Conservation (phyloP, 2,329 filamentous ascomycete species). For the Nigrograna mackinnonii region DNA sequence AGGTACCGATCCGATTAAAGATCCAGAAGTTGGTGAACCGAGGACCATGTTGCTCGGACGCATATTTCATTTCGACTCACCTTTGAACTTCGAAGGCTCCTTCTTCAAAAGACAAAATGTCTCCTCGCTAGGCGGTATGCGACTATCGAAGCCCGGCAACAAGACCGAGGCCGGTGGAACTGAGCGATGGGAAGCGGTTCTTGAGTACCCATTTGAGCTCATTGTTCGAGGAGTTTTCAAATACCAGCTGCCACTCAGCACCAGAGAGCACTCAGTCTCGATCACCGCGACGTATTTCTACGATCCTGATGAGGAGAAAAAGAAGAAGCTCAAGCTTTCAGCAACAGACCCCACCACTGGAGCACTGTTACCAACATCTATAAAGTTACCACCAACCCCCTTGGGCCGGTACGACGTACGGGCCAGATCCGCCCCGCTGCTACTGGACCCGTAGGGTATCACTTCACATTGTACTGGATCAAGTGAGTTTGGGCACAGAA, state of each 20-base stretch:
- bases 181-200: constrained; percentile 85
- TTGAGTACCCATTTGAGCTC: constrained; percentile 90
- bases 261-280: constrained; percentile 55
- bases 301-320: constrained; percentile 39
- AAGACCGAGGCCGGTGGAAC: constrained; percentile 80
- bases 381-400: constrained; percentile 22
- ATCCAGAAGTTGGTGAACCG: constrained; percentile 61
- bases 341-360: constrained; percentile 4
- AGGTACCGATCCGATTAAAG: constrained; percentile 66
- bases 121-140: constrained; percentile 79
- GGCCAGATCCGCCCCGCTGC: constrained; percentile 9
- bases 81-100: constrained; percentile 85
- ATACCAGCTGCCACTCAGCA: constrained; percentile 69
- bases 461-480: constrained; percentile 21
- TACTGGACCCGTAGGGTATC: constrained; percentile 17
- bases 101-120: constrained; percentile 77
- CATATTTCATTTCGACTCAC: constrained; percentile 83
- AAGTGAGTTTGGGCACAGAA: constrained; percentile 14
- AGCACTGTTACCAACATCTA: constrained; percentile 18
- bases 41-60: constrained; percentile 92
- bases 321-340: constrained; percentile 29
- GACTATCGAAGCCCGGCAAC: constrained; percentile 82
- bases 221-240: constrained; percentile 90
- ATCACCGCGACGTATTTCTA: constrained; percentile 45
- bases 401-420: constrained; percentile 34